A percentile compares a stretch with the other conserved stretches of the same genome.
Evolutionary conservation across 768 basidiomycete species (phyloP).

Genomic region (Auricularia heimuer): DNA sequence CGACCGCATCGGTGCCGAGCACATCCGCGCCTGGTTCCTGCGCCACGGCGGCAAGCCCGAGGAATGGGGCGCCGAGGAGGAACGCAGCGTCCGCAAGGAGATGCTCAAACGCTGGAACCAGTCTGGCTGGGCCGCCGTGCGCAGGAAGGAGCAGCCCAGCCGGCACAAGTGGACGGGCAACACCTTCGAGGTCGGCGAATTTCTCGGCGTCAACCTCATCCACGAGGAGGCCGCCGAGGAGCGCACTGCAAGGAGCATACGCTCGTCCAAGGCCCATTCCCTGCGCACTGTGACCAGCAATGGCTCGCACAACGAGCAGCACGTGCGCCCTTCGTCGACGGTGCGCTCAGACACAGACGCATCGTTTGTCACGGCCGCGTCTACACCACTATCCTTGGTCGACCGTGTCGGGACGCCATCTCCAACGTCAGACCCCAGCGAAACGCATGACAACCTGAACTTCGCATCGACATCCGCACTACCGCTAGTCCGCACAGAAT

Average conservation of each 20-base stretch:
- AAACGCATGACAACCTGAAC: neutral
- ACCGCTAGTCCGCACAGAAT: constrained; percentile 1
- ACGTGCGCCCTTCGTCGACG: neutral
- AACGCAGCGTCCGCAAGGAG: constrained; percentile 41
- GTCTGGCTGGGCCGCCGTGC: constrained; percentile 39
- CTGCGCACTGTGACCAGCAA: constrained; percentile 17
- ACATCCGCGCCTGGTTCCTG: constrained; percentile 57
- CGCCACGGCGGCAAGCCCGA: constrained; percentile 52
- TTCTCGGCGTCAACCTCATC: constrained; percentile 42
- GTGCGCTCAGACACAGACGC: neutral
- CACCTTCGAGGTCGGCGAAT: constrained; percentile 63
- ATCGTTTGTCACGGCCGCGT: neutral
- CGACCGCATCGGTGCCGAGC: constrained; percentile 39
- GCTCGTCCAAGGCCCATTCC: constrained; percentile 21
- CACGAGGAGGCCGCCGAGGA: constrained; percentile 27
- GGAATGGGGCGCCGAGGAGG: constrained; percentile 54
- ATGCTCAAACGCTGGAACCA: constrained; percentile 53
- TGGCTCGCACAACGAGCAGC: constrained; percentile 4
- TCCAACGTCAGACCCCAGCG: neutral
- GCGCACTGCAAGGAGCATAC: neutral
- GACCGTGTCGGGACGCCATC: neutral
- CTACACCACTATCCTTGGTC: constrained; percentile 3
- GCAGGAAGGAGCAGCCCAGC: constrained; percentile 16
- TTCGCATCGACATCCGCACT: neutral
- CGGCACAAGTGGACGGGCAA: constrained; percentile 50